These are phyloP conservation scores for Rhodotorula graminis DNA, from an alignment of 768 basidiomycete species.

Conservation along the genomic window DNA sequence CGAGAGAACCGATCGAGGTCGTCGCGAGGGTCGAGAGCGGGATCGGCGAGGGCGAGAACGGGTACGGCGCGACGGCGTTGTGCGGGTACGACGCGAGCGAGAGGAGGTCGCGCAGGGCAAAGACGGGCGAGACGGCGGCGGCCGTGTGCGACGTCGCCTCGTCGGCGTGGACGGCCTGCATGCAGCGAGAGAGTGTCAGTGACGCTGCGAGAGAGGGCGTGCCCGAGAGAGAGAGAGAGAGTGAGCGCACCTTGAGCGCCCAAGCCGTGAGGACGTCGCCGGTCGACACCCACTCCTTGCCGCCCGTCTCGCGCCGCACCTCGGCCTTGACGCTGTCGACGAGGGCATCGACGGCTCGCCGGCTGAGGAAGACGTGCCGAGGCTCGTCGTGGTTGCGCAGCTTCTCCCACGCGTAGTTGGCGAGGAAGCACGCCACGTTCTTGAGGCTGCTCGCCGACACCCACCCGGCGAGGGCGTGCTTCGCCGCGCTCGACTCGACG, in stretches of 20 bases:
- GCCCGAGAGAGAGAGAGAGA: too few species aligned
- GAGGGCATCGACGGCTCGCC: neutral
- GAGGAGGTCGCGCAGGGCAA: neutral
- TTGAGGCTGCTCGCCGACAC: too few species aligned
- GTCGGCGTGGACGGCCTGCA: neutral
- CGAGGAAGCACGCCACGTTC: neutral
- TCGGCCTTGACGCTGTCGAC: neutral
- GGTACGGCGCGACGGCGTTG: neutral
- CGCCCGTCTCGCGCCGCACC: neutral
- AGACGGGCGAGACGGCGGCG: neutral
- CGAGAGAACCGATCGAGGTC: neutral
- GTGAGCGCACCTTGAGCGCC: neutral
- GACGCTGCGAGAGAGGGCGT: neutral
- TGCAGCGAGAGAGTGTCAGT: neutral
- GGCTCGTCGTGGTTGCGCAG: neutral
- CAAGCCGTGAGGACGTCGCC: slow-evolving; percentile 1
- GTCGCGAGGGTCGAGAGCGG: neutral
- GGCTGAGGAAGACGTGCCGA: neutral
- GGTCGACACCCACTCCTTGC: slow-evolving; percentile 10
- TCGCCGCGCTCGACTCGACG: neutral
- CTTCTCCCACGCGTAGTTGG: neutral
- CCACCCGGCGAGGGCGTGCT: neutral
- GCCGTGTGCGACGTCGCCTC: neutral
- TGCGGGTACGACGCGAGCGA: neutral
- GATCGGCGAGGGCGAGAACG: neutral